phyloP scores from a whole-genome alignment of 2,329 filamentous ascomycete species.

The Plectosphaerella cucumerina region DNA sequence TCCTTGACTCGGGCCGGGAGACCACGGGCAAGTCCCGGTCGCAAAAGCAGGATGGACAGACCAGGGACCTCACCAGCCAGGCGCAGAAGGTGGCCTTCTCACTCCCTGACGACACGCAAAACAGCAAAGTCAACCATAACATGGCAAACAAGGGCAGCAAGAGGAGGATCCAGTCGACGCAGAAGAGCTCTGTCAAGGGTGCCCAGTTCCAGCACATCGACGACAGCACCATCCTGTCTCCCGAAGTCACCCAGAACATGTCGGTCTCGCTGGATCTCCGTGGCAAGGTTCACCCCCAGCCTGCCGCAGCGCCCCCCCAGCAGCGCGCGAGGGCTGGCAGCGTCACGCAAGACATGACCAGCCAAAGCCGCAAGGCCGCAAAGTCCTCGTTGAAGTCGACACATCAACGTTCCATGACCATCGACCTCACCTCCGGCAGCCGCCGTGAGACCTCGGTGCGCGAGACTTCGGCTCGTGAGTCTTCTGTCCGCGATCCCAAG shows the following conservation, averaged over 20 bases:
- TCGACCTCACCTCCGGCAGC: slow-evolving; percentile 12
- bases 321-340: slow-evolving; percentile 8
- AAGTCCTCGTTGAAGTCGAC: slow-evolving; percentile 9
- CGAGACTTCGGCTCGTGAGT: slow-evolving; percentile 5
- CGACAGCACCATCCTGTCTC: slow-evolving; percentile 15
- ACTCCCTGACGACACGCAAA: slow-evolving; percentile 29
- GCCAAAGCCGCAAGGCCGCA: slow-evolving; percentile 11
- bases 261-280: slow-evolving; percentile 15
- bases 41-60: slow-evolving; percentile 17
- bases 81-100: slow-evolving; percentile 37
- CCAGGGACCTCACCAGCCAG: slow-evolving; percentile 10
- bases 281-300: slow-evolving; percentile 10
- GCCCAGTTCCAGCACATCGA: slow-evolving; percentile 13
- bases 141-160: slow-evolving; percentile 39
- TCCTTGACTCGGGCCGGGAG: slow-evolving; percentile 16
- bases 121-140: slow-evolving; percentile 21
- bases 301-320: slow-evolving; percentile 1
- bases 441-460: slow-evolving; percentile 7
- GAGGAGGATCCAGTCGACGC: slow-evolving; percentile 23
- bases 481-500: background rate
- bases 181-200: slow-evolving; percentile 7
- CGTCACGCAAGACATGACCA: slow-evolving; percentile 14
- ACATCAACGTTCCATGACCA: slow-evolving; percentile 9
- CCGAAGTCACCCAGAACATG: slow-evolving; percentile 17
- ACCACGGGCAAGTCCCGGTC: slow-evolving; percentile 6